Evolutionary conservation across 768 basidiomycete genomes (phyloP).

Genomic region (Amanita polypyramis): DNA sequence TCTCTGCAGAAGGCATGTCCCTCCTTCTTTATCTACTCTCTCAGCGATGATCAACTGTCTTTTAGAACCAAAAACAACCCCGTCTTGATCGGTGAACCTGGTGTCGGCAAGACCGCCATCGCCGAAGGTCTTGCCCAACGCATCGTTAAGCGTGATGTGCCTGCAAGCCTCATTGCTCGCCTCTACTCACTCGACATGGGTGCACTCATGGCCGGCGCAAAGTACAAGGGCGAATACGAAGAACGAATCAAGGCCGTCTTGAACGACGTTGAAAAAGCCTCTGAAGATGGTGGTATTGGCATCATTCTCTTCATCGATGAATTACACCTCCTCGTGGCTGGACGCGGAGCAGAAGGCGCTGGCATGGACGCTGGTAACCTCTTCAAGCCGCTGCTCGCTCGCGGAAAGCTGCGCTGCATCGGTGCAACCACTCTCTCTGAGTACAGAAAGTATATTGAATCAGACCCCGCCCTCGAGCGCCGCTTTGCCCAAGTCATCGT

Average conservation of each 20-base stretch:
- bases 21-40: background rate
- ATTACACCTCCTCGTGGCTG: conserved; percentile 89
- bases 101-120: conserved; percentile 93
- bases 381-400: conserved; percentile 86
- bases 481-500: conserved; percentile 90
- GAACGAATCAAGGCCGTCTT: conserved; percentile 90
- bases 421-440: conserved; percentile 91
- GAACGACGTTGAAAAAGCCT: conserved; percentile 85
- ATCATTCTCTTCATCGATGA: conserved; percentile 96
- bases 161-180: conserved; percentile 58
- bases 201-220: conserved; percentile 86
- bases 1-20: conserved; percentile 51
- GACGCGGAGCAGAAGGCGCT: conserved; percentile 68
- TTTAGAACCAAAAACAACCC: conserved; percentile 90
- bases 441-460: conserved; percentile 90
- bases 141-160: conserved; percentile 90
- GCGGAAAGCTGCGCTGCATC: conserved; percentile 67
- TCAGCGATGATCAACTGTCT: conserved; percentile 3
- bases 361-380: conserved; percentile 93
- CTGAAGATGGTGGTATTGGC: conserved; percentile 61
- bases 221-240: conserved; percentile 94
- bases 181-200: conserved; percentile 91
- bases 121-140: conserved; percentile 94
- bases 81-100: conserved; percentile 91
- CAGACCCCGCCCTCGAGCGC: conserved; percentile 83